phyloP scores from a whole-genome alignment of 306 rosid genomes.

The Rosa chinensis region DNA sequence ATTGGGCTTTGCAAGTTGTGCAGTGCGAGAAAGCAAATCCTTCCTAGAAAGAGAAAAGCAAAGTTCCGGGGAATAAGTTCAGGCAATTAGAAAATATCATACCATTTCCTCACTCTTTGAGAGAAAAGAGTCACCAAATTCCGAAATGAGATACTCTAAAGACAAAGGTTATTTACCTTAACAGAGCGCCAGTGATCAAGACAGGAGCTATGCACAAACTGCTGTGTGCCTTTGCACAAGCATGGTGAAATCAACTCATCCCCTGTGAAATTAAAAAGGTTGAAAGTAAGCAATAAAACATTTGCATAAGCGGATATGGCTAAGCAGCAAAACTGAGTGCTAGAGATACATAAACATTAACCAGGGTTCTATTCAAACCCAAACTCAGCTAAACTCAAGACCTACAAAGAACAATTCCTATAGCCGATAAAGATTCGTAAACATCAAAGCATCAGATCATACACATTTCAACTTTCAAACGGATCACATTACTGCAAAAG shows the following conservation, averaged over 20 bases:
- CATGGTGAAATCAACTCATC: slow-evolving; percentile 97
- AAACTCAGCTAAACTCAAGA: neutral
- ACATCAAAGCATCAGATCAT: neutral
- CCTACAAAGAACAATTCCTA: neutral
- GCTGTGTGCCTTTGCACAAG: slow-evolving; percentile 99
- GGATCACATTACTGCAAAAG: neutral
- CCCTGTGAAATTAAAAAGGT: slow-evolving; percentile 45
- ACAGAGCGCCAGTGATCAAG: slow-evolving; percentile 99
- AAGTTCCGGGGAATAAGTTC: neutral
- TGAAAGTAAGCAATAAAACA: slow-evolving; percentile 21
- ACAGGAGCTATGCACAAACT: slow-evolving; percentile 95
- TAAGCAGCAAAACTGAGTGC: neutral
- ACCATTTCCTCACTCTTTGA: neutral
- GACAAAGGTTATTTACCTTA: slow-evolving; percentile 49
- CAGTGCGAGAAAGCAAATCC: slow-evolving; percentile 99
- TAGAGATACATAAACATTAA: neutral
- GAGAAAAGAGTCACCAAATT: neutral
- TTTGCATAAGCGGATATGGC: neutral
- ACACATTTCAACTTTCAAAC: neutral
- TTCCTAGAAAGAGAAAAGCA: slow-evolving; percentile 48
- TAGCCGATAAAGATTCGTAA: neutral
- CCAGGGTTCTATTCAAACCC: neutral
- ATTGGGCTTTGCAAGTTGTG: slow-evolving; percentile 98
- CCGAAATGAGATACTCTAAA: slow-evolving; percentile 7
- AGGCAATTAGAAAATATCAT: neutral